Evolutionary conservation across 2,329 filamentous ascomycete species (phyloP).

Genomic region (Cryphonectria carpinicola): DNA sequence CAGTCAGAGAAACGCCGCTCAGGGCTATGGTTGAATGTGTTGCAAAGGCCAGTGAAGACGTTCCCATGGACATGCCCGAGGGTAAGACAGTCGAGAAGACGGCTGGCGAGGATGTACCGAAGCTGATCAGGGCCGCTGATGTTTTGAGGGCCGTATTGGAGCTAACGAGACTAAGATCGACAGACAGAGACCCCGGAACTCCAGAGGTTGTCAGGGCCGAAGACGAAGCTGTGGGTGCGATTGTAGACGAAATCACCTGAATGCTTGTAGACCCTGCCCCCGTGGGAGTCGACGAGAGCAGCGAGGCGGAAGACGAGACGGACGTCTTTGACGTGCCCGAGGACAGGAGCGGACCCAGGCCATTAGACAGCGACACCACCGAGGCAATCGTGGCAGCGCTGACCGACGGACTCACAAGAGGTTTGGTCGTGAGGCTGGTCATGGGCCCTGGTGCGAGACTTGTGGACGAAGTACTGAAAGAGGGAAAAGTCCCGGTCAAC

Average conservation of each 20-base stretch:
- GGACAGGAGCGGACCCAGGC: conserved; percentile 24
- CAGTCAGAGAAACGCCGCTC: conserved; percentile 28
- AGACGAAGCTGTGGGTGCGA: conserved; percentile 23
- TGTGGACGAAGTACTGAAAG: neutral
- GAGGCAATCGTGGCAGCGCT: conserved; percentile 17
- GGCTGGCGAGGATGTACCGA: conserved; percentile 26
- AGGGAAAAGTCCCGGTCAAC: conserved; percentile 19
- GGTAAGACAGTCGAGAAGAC: conserved; percentile 23
- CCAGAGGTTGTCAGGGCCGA: conserved; percentile 27
- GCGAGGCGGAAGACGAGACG: neutral
- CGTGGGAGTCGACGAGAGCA: neutral
- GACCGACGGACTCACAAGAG: neutral
- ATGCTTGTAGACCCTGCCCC: conserved; percentile 8
- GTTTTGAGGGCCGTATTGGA: conserved; percentile 17
- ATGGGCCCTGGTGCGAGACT: neutral
- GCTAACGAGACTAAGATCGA: conserved; percentile 20
- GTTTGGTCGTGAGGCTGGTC: conserved; percentile 4
- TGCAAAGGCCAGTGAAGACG: conserved; percentile 20
- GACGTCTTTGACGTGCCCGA: conserved; percentile 1
- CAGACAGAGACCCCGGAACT: conserved; percentile 20
- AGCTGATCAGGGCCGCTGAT: conserved; percentile 25
- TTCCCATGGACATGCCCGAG: conserved; percentile 17
- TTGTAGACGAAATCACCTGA: conserved; percentile 23
- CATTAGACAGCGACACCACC: conserved; percentile 21
- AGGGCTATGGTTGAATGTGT: conserved; percentile 24